Percentiles rank a stretch among this genome's conserved stretches.
Evolutionary conservation across 1,284 basidiomycete species (phyloP).

Genomic region (Papiliotrema laurentii): DNA sequence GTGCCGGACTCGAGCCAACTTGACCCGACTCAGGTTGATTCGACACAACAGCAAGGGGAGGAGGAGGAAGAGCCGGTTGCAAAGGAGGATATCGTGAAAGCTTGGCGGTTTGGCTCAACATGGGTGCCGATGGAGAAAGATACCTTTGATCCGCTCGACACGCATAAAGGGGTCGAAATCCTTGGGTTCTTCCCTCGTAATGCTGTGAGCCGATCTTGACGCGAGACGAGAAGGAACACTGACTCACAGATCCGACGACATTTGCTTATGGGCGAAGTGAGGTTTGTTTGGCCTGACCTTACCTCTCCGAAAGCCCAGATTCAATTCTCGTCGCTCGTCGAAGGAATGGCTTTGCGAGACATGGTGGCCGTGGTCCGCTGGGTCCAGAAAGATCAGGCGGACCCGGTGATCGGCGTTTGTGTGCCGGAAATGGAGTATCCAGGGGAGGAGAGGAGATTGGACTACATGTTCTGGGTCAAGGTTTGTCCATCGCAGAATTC

Average conservation of each 20-base stretch:
- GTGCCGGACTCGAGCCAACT: not conserved
- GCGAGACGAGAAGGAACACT: not conserved
- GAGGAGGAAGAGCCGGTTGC: constrained; percentile 45
- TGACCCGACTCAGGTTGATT: not conserved
- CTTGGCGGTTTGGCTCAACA: constrained; percentile 88
- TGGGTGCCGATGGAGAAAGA: constrained; percentile 77
- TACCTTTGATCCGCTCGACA: constrained; percentile 66
- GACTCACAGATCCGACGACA: constrained; percentile 66
- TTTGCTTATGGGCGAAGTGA: constrained; percentile 76
- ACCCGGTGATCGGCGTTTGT: constrained; percentile 80
- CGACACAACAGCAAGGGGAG: constrained; percentile 23
- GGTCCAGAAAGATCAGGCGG: constrained; percentile 66
- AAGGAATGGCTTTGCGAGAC: constrained; percentile 66
- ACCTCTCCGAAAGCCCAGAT: constrained; percentile 67
- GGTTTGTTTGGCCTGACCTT: constrained; percentile 78
- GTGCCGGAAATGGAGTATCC: constrained; percentile 52
- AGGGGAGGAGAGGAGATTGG: constrained; percentile 58
- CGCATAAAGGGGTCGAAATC: constrained; percentile 79
- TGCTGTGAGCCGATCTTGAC: constrained; percentile 53
- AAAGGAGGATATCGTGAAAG: constrained; percentile 53
- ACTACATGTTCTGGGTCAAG: constrained; percentile 76
- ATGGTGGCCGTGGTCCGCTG: constrained; percentile 74
- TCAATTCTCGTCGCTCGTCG: constrained; percentile 75
- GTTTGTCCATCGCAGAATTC: constrained; percentile 48
- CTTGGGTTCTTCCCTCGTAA: constrained; percentile 70